Percentiles rank a stretch among this genome's conserved stretches.
phyloP scores from a whole-genome alignment of 805 yeast species.

The Scheffersomyces amazonensis region DNA sequence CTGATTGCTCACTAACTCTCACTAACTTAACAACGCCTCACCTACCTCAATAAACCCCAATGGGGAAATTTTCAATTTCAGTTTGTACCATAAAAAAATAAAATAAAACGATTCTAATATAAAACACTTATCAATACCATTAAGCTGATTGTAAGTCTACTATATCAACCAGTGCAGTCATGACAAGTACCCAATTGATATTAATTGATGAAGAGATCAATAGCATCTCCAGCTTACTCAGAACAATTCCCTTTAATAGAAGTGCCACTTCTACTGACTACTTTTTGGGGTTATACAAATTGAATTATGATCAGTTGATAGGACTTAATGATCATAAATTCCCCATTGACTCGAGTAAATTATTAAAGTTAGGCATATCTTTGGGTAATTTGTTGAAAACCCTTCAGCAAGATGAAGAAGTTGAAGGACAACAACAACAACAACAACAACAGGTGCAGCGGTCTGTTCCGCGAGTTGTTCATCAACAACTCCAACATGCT shows the following conservation, averaged over 20 bases:
- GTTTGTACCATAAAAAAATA: too few species aligned
- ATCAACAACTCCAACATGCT: slow-evolving; percentile 9
- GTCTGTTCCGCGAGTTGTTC: not conserved
- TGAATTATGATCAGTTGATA: slow-evolving; percentile 18
- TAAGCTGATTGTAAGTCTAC: too few species aligned
- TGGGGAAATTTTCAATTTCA: too few species aligned
- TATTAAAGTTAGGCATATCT: slow-evolving; percentile 40
- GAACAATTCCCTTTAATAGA: slow-evolving; percentile 32
- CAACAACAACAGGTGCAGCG: slow-evolving; percentile 16
- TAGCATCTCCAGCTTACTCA: slow-evolving; percentile 23
- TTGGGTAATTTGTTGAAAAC: slow-evolving; percentile 39
- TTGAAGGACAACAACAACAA: slow-evolving; percentile 20
- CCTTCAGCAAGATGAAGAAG: slow-evolving; percentile 32
- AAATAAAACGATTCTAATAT: too few species aligned
- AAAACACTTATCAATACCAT: too few species aligned
- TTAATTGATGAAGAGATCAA: slow-evolving; percentile 23
- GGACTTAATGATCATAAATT: slow-evolving; percentile 22
- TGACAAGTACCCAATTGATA: not conserved
- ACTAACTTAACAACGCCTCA: too few species aligned
- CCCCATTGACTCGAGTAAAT: slow-evolving; percentile 35
- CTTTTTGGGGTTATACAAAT: slow-evolving; percentile 31
- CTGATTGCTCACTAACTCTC: too few species aligned
- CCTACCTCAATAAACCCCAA: too few species aligned
- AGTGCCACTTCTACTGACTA: slow-evolving; percentile 12
- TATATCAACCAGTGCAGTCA: too few species aligned